These are phyloP conservation scores for Nemania abortiva DNA, from an alignment of 2,329 filamentous ascomycete species.

Conservation along the genomic window DNA sequence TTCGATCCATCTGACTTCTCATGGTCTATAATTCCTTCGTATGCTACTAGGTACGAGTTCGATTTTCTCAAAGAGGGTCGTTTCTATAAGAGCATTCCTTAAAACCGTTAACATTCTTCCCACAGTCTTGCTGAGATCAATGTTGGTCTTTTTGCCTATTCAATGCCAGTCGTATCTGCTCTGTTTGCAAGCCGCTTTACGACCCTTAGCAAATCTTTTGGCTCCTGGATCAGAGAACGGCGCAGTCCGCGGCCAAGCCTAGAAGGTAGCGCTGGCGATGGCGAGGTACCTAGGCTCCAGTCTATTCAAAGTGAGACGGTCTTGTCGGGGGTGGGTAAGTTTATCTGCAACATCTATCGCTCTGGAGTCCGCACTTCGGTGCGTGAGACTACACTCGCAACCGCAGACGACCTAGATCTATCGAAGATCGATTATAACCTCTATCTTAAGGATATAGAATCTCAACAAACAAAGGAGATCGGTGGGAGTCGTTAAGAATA, in stretches of 20 bases:
- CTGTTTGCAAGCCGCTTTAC: conserved; percentile 36
- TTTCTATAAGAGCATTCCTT: not conserved
- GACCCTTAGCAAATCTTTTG: conserved; percentile 28
- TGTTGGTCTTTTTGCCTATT: conserved; percentile 35
- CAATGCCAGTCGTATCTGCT: conserved; percentile 33
- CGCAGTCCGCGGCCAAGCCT: conserved; percentile 29
- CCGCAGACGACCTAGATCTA: not conserved
- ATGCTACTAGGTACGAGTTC: conserved; percentile 1
- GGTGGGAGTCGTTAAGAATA: not conserved
- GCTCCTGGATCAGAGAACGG: conserved; percentile 37
- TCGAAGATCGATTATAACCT: conserved; percentile 3
- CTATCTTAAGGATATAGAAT: not conserved
- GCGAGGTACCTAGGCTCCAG: conserved; percentile 1
- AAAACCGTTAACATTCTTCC: not conserved
- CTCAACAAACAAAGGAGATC: not conserved
- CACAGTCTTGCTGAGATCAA: conserved; percentile 38
- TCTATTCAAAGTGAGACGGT: not conserved
- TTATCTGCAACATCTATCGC: conserved; percentile 21
- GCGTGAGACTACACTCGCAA: not conserved
- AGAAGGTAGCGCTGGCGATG: conserved; percentile 25
- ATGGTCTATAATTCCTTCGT: conserved; percentile 6
- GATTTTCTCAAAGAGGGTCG: not conserved
- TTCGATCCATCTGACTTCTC: conserved; percentile 35
- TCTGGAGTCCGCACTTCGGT: conserved; percentile 2
- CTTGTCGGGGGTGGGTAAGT: conserved; percentile 24